phyloP scores from a whole-genome alignment of 371 early-diverging fungal species.

The Antonospora locustae region DNA sequence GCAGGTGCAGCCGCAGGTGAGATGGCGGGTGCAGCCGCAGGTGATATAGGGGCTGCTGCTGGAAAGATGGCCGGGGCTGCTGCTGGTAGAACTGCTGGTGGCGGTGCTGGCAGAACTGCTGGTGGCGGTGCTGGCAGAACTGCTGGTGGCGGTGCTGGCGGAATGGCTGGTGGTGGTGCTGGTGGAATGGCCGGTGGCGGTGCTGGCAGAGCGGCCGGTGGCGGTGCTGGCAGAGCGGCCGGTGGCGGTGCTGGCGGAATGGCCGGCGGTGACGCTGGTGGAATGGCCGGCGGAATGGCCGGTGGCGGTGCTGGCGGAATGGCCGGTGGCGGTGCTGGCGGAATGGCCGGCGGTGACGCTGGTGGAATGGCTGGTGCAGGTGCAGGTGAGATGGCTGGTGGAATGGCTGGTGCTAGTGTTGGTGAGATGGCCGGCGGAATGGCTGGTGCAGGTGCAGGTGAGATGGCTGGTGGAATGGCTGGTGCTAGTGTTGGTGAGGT shows the following conservation, averaged over 20 bases:
- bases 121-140: not conserved
- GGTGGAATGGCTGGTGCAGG: not conserved
- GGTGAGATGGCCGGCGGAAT: constrained; percentile 29
- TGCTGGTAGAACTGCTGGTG: constrained; percentile 2
- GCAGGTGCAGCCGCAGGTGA: constrained; percentile 12
- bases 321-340: constrained; percentile 3
- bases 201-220: constrained; percentile 3
- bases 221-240: constrained; percentile 1
- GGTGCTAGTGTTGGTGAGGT: not conserved
- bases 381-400: constrained; percentile 13
- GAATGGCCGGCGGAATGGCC: constrained; percentile 2
- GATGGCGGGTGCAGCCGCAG: constrained; percentile 3
- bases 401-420: constrained; percentile 33
- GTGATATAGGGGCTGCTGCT: not conserved
- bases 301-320: not conserved
- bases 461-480: not conserved
- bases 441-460: constrained; percentile 7
- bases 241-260: constrained; percentile 1
- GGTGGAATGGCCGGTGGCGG: not conserved
- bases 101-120: not conserved
- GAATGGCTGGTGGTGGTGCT: not conserved
- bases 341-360: constrained; percentile 12
- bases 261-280: not conserved
- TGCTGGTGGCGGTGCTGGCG: constrained; percentile 12
- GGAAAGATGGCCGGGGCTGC: not conserved